Conservation (phyloP, 1,139 yeast species). For the Protomyces gravidus region DNA sequence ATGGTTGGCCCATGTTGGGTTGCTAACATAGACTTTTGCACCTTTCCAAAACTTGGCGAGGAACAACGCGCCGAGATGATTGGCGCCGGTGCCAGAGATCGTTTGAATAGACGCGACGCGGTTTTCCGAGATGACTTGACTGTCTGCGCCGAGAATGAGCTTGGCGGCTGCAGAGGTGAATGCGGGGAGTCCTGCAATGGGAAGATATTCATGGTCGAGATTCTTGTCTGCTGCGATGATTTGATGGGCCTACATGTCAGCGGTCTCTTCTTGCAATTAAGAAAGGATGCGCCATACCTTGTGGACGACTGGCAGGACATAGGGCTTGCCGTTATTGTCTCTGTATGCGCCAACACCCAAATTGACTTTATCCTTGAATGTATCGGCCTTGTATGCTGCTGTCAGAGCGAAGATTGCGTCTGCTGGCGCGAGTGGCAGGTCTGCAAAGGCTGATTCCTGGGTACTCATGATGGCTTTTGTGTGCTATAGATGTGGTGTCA, state of each 20-base stretch:
- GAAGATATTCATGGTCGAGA: conserved; percentile 86
- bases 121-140: conserved; percentile 29
- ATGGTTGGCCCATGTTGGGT: conserved; percentile 98
- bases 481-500: neutral
- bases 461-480: neutral
- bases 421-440: conserved; percentile 41
- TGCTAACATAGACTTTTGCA: conserved; percentile 71
- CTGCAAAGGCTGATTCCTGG: conserved; percentile 25
- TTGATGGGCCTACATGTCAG: conserved; percentile 60
- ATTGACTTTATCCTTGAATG: conserved; percentile 57
- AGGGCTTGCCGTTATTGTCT: conserved; percentile 77
- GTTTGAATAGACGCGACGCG: conserved; percentile 65
- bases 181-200: conserved; percentile 73
- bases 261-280: conserved; percentile 45
- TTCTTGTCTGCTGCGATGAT: conserved; percentile 53
- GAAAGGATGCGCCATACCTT: conserved; percentile 50
- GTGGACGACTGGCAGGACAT: conserved; percentile 79
- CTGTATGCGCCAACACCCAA: conserved; percentile 78
- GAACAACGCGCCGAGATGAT: conserved; percentile 80
- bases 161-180: conserved; percentile 72
- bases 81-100: conserved; percentile 92
- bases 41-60: conserved; percentile 45
- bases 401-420: conserved; percentile 66
- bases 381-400: conserved; percentile 59
- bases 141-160: conserved; percentile 61